A percentile compares a stretch with the other conserved stretches of the same genome.
Evolutionary conservation across 2,329 filamentous ascomycete species (phyloP).

Genomic region (Alternaria gansuensis): DNA sequence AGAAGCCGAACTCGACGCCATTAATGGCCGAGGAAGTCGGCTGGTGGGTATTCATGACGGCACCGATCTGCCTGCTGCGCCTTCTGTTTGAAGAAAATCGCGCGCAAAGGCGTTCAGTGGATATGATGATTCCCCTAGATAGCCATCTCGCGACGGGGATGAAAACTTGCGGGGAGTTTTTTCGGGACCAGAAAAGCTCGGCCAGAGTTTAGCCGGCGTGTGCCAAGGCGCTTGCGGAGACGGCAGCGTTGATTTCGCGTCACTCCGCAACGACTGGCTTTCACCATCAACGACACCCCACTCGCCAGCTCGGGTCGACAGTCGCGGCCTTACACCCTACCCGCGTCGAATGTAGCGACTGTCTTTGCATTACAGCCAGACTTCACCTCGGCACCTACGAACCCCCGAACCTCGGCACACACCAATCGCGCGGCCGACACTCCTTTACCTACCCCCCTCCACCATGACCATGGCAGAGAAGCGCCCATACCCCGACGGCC

Average conservation of each 20-base stretch:
- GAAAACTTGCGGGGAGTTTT: conserved; percentile 42
- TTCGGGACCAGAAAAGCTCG: conserved; percentile 44
- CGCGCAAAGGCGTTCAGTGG: conserved; percentile 27
- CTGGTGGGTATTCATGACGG: conserved; percentile 63
- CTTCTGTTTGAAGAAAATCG: conserved; percentile 23
- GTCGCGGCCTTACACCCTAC: not conserved
- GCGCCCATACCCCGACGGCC: conserved; percentile 52
- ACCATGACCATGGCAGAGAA: conserved; percentile 54
- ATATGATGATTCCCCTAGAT: no score
- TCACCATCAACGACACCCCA: conserved; percentile 9
- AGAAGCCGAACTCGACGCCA: conserved; percentile 88
- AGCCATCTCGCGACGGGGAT: no score
- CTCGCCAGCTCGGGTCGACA: not conserved
- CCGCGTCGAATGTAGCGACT: conserved; percentile 1
- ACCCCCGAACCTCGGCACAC: conserved; percentile 14
- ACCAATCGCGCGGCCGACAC: conserved; percentile 4
- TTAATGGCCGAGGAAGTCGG: conserved; percentile 84
- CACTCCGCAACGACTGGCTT: conserved; percentile 24
- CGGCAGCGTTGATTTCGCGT: conserved; percentile 26
- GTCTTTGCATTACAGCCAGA: not conserved
- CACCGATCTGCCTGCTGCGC: conserved; percentile 24
- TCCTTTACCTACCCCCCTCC: conserved; percentile 9
- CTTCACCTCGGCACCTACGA: conserved; percentile 15
- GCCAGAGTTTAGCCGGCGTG: conserved; percentile 38
- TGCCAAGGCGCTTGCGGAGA: conserved; percentile 26